These are phyloP conservation scores for Stagonosporopsis cucurbitacearum DNA, from an alignment of 2,329 filamentous ascomycete species.

Conservation along the genomic window DNA sequence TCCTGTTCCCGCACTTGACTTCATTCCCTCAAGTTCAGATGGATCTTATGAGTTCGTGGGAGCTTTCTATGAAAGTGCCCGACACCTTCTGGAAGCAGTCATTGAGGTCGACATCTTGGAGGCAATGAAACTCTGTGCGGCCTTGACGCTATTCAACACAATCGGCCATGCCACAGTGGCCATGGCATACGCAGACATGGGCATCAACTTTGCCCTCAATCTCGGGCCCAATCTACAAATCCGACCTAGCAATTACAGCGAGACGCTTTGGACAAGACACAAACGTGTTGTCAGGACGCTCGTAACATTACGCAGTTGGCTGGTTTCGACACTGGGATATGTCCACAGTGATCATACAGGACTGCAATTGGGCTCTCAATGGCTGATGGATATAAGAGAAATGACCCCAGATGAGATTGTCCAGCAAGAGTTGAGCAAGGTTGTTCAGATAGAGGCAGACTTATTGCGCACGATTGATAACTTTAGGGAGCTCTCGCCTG, in stretches of 20 bases:
- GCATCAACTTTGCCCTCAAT: not conserved
- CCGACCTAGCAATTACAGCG: not conserved
- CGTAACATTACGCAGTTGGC: not conserved
- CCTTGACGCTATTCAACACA: not conserved
- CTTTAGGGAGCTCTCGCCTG: not conserved
- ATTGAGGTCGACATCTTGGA: not conserved
- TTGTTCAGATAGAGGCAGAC: conserved; percentile 1
- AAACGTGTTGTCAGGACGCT: not conserved
- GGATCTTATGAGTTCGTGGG: not conserved
- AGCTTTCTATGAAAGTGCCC: not conserved
- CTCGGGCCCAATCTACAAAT: not conserved
- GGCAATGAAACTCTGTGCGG: not conserved
- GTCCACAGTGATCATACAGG: not conserved
- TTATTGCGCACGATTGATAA: not conserved
- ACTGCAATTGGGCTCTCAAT: not conserved
- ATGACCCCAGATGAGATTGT: not conserved
- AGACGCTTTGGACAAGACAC: not conserved
- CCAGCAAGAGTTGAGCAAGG: not conserved
- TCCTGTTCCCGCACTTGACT: not conserved
- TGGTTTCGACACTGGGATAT: not conserved
- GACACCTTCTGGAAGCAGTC: not conserved
- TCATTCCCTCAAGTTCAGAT: not conserved
- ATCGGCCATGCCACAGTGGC: conserved; percentile 1
- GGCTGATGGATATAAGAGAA: not conserved
- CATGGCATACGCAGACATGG: not conserved